Base-by-base conservation (phyloP, 805 yeast genomes). In the Phaffomyces opuntiae region DNA sequence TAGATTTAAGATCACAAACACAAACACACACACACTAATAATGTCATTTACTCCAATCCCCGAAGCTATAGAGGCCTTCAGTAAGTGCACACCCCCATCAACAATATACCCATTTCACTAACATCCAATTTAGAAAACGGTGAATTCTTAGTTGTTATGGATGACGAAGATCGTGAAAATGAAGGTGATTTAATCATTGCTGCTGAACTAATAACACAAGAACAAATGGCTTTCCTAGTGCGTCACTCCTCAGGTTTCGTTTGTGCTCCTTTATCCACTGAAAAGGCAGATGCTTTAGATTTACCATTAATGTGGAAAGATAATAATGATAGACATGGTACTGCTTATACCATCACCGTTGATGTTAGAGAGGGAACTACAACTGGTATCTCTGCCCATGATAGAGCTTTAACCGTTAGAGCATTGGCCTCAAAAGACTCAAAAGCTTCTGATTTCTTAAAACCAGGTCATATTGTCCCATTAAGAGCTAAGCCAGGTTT, bases 151-250 rank as follows among this genome's bases (percentile, higher is more conserved):
- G 78, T 93, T 40, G 99, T 93, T n/a, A 85, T 93, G 86, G 99
- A 93, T 64, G 96, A 93, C 61, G 97, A 88, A 64, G 77, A 77
- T 60, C 81, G 99, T 56, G 99, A 93, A 65, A 93, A 93, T 64
- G 99, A 93, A 68, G 99, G 99, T 44, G 99, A 93, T 62, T 73
- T 93, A 59, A 88, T 93, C 55, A 82, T 87, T 41, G 95, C 98
- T n/a, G 99, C 96, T 35, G 80, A 84, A 53, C 71, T 71, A 44
- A 72, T 81, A 53, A 85, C 95, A 36, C 80, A 85, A 39, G 82
- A 82, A 59, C 80, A 89, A 53, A 88, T 93, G 96, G 99, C 98
- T 2, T 93, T 93, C 58, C 68, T 93, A 51, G 95, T 93, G 39
- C 81, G 91, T 54, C 75, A 85, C 55, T 80, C 90, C 1, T 81